A percentile compares a stretch with the other conserved stretches of the same genome.
Evolutionary conservation across 2,329 filamentous ascomycete genomes (phyloP).

Genomic region (Pseudocercospora cruenta): DNA sequence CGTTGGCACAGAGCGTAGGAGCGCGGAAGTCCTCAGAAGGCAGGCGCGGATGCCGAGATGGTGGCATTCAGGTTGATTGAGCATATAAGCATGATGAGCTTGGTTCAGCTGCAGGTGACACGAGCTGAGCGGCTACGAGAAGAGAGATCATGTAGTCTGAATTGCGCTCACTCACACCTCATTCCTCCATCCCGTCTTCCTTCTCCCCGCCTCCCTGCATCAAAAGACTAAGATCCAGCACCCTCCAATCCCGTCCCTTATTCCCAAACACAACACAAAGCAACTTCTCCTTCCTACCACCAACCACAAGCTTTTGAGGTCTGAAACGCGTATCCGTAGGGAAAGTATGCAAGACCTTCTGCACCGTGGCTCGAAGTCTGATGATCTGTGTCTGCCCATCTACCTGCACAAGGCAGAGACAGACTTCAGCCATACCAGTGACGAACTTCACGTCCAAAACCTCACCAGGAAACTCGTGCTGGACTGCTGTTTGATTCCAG

Average conservation of each 20-base stretch:
- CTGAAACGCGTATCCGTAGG: slow-evolving; percentile 47
- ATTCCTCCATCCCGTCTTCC: not conserved
- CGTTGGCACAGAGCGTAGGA: too few relatives aligned
- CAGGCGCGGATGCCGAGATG: too few relatives aligned
- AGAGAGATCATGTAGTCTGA: too few relatives aligned
- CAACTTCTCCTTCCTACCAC: slow-evolving; percentile 58
- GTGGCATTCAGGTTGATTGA: too few relatives aligned
- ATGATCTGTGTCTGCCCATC: not conserved
- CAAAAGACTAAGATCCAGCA: slow-evolving; percentile 53
- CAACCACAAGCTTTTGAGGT: slow-evolving; percentile 57
- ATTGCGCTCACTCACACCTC: too few relatives aligned
- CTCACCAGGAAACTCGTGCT: not conserved
- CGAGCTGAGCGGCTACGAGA: too few relatives aligned
- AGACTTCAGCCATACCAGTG: not conserved
- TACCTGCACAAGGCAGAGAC: slow-evolving; percentile 5
- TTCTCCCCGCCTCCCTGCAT: not conserved
- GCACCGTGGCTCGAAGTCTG: not conserved
- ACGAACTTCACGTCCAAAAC: slow-evolving; percentile 18
- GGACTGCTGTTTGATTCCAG: not conserved
- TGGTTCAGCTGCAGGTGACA: too few relatives aligned
- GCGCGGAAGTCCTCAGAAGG: too few relatives aligned
- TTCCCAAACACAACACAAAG: slow-evolving; percentile 60
- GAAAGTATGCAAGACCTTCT: slow-evolving; percentile 52
- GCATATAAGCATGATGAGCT: too few relatives aligned
- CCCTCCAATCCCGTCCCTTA: slow-evolving; percentile 57